Percentiles rank a stretch among this genome's conserved stretches.
These are phyloP conservation scores for Mycosphaerella sp. DNA, from an alignment of 2,329 filamentous ascomycete species.

Conservation along the genomic window DNA sequence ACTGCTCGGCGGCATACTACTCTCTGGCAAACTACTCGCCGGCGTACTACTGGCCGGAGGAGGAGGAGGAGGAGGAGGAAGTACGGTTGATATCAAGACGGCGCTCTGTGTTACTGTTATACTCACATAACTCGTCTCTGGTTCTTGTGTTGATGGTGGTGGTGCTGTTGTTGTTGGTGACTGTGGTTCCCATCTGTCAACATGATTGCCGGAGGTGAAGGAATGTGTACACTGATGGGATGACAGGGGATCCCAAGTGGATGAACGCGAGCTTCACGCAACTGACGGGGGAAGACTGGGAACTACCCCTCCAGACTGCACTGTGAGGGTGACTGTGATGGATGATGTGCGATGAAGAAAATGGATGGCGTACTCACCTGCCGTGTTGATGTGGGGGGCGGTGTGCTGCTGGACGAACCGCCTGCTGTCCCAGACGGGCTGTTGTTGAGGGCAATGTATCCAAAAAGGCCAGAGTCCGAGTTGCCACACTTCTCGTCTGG, in stretches of 20 bases:
- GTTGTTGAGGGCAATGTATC: conserved; percentile 55
- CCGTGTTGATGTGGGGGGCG: conserved; percentile 21
- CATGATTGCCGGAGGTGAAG: conserved; percentile 8
- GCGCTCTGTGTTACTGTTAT: conserved; percentile 24
- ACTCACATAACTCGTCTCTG: conserved; percentile 28
- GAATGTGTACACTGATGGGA: conserved; percentile 5
- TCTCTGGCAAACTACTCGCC: too few species aligned
- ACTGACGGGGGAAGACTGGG: conserved; percentile 5
- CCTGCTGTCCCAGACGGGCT: conserved; percentile 54
- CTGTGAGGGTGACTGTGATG: conserved; percentile 10
- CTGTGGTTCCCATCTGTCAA: conserved; percentile 19
- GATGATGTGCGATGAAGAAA: not conserved
- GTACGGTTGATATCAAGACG: conserved; percentile 27
- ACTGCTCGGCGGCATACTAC: not conserved
- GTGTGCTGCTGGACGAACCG: conserved; percentile 19
- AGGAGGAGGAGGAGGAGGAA: conserved; percentile 6
- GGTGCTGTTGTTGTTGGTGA: conserved; percentile 17
- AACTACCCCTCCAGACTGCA: conserved; percentile 2
- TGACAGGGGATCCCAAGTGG: not conserved
- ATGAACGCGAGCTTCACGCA: conserved; percentile 9
- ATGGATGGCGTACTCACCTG: conserved; percentile 22
- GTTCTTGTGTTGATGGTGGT: conserved; percentile 20
- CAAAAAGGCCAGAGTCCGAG: conserved; percentile 47
- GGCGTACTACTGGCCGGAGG: too few species aligned
- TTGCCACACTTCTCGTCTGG: conserved; percentile 61